Conservation (phyloP, 768 basidiomycete species). For the Cystofilobasidium bisporidii region DNA sequence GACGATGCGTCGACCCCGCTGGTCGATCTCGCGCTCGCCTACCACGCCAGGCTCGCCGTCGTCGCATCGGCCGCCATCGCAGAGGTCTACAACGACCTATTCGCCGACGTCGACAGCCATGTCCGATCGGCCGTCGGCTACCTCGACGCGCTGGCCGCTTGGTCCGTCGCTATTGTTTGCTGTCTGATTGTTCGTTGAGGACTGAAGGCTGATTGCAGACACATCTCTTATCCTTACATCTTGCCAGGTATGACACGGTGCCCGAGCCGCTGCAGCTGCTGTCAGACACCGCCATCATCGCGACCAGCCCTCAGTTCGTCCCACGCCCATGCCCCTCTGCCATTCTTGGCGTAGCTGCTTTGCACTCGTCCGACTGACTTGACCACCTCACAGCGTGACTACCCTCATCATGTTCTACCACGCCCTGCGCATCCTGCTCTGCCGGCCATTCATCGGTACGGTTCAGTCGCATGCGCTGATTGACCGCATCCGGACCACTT, state of each 20-base stretch:
- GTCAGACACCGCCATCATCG: background rate
- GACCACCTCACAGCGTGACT: background rate
- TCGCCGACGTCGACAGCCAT: background rate
- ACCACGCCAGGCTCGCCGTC: background rate
- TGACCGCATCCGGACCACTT: background rate
- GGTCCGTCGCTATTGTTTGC: background rate
- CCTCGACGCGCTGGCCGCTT: background rate
- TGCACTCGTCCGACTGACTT: background rate
- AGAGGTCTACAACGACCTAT: background rate
- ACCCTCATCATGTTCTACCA: conserved; percentile 8
- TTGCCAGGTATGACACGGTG: background rate
- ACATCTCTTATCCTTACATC: too few species aligned
- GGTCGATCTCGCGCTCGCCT: background rate
- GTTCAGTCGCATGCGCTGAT: background rate
- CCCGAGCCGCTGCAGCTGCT: background rate
- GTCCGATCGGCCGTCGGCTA: background rate
- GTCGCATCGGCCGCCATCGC: background rate
- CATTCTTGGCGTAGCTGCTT: background rate
- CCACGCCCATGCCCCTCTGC: background rate
- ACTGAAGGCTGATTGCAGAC: too few species aligned
- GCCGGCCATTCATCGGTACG: conserved; percentile 6
- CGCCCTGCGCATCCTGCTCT: background rate
- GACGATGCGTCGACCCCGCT: background rate
- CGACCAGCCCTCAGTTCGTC: background rate
- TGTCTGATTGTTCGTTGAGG: too few species aligned